A percentile compares a stretch with the other conserved stretches of the same genome.
Conservation (phyloP, 345 rosid species). For the Moricandia arvensis region DNA sequence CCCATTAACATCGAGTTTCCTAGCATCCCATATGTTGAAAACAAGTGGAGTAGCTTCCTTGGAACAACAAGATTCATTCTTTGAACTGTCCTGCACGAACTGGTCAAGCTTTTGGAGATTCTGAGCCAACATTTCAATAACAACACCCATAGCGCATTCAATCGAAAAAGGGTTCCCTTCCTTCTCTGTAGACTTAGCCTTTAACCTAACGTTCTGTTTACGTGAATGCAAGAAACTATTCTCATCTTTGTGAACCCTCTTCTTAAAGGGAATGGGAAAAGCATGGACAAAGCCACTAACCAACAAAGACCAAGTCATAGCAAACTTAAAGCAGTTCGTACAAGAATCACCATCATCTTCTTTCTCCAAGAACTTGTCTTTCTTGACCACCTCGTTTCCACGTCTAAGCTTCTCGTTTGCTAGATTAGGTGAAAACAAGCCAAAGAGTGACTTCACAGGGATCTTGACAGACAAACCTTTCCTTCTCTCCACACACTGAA, state of each 20-base stretch:
- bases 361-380: constrained; percentile 41
- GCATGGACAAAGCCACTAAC: constrained; percentile 70
- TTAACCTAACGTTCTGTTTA: constrained; percentile 20
- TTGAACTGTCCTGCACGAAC: constrained; percentile 41
- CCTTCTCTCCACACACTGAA: constrained; percentile 48
- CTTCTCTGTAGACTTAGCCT: constrained; percentile 21
- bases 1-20: constrained; percentile 71
- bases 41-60: too few species aligned
- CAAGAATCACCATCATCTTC: constrained; percentile 47
- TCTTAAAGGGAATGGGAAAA: constrained; percentile 61
- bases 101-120: constrained; percentile 72
- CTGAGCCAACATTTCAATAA: constrained; percentile 54
- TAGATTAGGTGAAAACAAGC: too few species aligned
- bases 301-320: constrained; percentile 69
- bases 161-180: constrained; percentile 46
- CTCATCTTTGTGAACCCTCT: constrained; percentile 51
- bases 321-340: constrained; percentile 69
- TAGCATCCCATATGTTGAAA: constrained; percentile 71
- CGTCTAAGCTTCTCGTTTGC: constrained; percentile 30
- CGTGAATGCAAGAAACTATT: too few species aligned
- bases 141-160: constrained; percentile 55
- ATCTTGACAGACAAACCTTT: constrained; percentile 54
- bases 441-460: constrained; percentile 54
- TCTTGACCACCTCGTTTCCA: constrained; percentile 39
- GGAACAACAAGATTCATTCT: constrained; percentile 31